These are phyloP conservation scores for Debaryomyces robertsiae DNA, from an alignment of 1,139 yeast species.

Conservation along the genomic window DNA sequence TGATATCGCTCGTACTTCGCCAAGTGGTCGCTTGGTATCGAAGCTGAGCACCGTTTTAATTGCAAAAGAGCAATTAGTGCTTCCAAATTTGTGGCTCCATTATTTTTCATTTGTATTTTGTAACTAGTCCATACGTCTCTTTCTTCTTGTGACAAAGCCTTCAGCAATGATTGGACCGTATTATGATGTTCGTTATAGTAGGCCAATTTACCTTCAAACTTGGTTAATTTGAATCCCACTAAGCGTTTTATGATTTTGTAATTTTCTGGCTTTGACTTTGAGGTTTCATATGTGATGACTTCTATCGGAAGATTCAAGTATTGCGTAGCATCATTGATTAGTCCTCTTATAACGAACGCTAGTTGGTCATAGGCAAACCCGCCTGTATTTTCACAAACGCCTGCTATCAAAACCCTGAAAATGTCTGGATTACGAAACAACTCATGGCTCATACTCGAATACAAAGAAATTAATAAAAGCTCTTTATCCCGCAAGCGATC, in stretches of 20 bases:
- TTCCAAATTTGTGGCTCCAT: slow-evolving; percentile 1
- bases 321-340: slow-evolving; percentile 28
- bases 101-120: slow-evolving; percentile 10
- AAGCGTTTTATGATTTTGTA: slow-evolving; percentile 31
- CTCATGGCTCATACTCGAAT: slow-evolving; percentile 15
- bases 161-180: slow-evolving; percentile 11
- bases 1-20: slow-evolving; percentile 7
- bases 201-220: slow-evolving; percentile 25
- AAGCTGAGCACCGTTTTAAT: slow-evolving; percentile 2
- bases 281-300: slow-evolving; percentile 10
- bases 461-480: slow-evolving; percentile 21
- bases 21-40: slow-evolving; percentile 6
- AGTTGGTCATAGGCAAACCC: slow-evolving; percentile 13
- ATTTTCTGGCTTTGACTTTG: slow-evolving; percentile 25
- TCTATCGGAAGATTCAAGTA: slow-evolving; percentile 29
- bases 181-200: slow-evolving; percentile 11
- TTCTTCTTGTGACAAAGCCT: slow-evolving; percentile 18
- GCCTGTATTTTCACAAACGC: slow-evolving; percentile 14
- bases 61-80: not conserved
- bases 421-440: slow-evolving; percentile 16
- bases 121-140: slow-evolving; percentile 18
- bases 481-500: slow-evolving; percentile 13
- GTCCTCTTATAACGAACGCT: slow-evolving; percentile 25
- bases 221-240: slow-evolving; percentile 20
- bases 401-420: slow-evolving; percentile 14